phyloP scores from a whole-genome alignment of 257 asterid genomes.

The Solanum pennellii region DNA sequence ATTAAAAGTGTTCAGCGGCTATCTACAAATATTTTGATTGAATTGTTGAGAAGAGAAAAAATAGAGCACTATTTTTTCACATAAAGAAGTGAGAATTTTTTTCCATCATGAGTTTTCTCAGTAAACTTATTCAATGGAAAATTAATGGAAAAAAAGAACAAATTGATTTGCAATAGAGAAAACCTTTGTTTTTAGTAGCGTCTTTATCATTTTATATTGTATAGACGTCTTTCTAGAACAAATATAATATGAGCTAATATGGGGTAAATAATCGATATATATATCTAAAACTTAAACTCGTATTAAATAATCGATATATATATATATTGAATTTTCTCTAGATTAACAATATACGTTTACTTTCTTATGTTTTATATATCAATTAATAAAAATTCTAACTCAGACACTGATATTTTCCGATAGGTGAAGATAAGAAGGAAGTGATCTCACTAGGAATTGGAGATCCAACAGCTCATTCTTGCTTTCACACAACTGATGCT shows the following conservation, averaged over 20 bases:
- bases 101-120: no score
- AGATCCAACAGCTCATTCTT: slow-evolving; percentile 74
- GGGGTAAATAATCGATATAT: neutral
- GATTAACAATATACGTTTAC: neutral
- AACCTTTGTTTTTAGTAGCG: neutral
- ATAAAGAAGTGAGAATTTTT: no score
- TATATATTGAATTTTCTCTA: neutral
- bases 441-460: slow-evolving; percentile 75
- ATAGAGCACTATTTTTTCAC: no score
- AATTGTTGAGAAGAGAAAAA: no score
- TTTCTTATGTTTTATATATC: neutral
- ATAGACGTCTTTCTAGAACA: neutral
- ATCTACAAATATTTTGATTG: no score
- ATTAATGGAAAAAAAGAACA: no score
- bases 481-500: slow-evolving; percentile 42
- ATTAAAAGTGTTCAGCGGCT: no score
- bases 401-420: neutral
- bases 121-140: no score
- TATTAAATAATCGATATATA: neutral
- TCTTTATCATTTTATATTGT: neutral
- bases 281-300: neutral
- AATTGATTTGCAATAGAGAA: neutral
- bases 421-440: slow-evolving; percentile 11
- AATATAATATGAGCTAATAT: neutral
- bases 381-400: neutral